Base-by-base conservation (phyloP, 2,329 filamentous ascomycete species). In the Epichloe gansuensis region DNA sequence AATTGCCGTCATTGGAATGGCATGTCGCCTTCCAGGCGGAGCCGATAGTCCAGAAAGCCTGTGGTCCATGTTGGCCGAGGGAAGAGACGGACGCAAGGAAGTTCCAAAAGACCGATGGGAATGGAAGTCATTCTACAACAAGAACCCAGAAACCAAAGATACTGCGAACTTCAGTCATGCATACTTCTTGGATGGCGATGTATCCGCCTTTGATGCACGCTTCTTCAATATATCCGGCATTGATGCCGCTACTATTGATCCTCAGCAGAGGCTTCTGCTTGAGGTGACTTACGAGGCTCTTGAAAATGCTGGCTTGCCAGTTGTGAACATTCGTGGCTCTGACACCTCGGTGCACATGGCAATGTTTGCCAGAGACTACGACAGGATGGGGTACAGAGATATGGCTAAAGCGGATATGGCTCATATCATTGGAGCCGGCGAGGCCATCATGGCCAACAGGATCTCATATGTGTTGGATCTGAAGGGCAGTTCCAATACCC, bases 241-340 rank as follows among this genome's bases (percentile, higher is more conserved):
- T 12, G 54, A 7, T 13, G 54, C 54, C 15, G 51, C 28, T 4
- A 43, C 51, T n/a, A 39, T 57, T 28, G 55, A 57, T 48, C 55
- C 55, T 4, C 55, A 57, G 38, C 55, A 57, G 28, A 48, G 55
- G 8, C 38, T 57, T 15, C 44, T 57, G 17, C 63, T 75, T 0
- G 72, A 75, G 51, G 61, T 65, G 3, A 64, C 66, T 3, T 72
- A 69, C 45, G 70, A 73, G 52, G 66, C 67, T 5, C 57, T 72
- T 1, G 69, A 73, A 50, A 70, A 65, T 51, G 67, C 69, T n/a
- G 61, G 61, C 34, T 54, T 60, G 41, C 51, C 57, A 5, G 51
- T 62, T 17, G 47, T 57, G 8, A 28, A 52, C 1, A 52, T 62
- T 13, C 53, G 54, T 37, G 60, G 59, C 5, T 60, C 58, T 5